These are phyloP conservation scores for Sicyos baderoa DNA, from an alignment of 306 rosid species.

Conservation along the genomic window DNA sequence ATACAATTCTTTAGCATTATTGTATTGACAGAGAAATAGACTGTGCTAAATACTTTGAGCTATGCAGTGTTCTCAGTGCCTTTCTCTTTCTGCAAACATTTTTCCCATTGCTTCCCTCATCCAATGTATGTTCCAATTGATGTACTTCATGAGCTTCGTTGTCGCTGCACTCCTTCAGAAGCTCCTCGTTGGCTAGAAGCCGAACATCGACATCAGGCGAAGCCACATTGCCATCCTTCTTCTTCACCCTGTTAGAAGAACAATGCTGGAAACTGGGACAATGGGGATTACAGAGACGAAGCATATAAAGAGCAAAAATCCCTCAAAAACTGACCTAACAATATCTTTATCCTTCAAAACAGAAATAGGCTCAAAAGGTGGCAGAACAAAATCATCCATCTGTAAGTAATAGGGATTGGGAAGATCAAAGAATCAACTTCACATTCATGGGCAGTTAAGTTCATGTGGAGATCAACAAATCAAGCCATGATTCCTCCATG, in stretches of 20 bases:
- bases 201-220: slow-evolving; percentile 25
- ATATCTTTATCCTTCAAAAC: slow-evolving; percentile 77
- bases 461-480: too few species aligned
- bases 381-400: slow-evolving; percentile 92
- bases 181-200: slow-evolving; percentile 42
- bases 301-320: not conserved
- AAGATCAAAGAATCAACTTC: not conserved
- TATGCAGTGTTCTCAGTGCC: slow-evolving; percentile 46
- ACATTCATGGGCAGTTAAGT: not conserved
- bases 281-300: not conserved
- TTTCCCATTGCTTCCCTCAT: slow-evolving; percentile 26
- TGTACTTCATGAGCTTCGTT: slow-evolving; percentile 26
- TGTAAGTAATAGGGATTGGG: slow-evolving; percentile 29
- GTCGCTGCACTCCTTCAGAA: slow-evolving; percentile 39
- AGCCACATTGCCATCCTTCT: slow-evolving; percentile 33
- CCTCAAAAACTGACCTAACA: slow-evolving; percentile 42
- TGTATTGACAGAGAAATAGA: not conserved
- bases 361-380: slow-evolving; percentile 70
- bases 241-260: slow-evolving; percentile 45
- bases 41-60: slow-evolving; percentile 43
- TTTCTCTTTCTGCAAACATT: slow-evolving; percentile 56
- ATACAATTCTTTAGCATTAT: not conserved
- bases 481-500: not conserved
- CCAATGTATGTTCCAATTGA: slow-evolving; percentile 27
- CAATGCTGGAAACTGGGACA: slow-evolving; percentile 7